Base-by-base conservation (phyloP, 176 grass and related monocot genomes). In the Zoysia japonica region DNA sequence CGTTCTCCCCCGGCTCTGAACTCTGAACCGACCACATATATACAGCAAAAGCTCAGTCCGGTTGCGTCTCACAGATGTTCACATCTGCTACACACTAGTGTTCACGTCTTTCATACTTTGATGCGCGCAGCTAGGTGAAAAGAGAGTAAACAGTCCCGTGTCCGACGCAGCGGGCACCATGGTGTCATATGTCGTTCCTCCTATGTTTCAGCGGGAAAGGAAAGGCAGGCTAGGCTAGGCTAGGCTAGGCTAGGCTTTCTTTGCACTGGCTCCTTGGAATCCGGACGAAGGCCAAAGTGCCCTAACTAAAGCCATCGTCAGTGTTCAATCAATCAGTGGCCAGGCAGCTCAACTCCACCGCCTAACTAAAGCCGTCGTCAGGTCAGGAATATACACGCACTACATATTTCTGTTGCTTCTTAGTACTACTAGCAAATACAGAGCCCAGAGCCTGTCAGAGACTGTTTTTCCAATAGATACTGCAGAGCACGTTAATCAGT, bases 231-330 rank as follows among this genome's bases (percentile, higher is more conserved):
- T 28, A 28, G 28, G 28, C 28, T 46, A 38, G 28, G 43, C 28
- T 61, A 28, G 28, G 28, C 28, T 28, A 28, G 28, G 28, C 28
- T 46, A 38, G 28, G 43, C 28, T 61, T 44, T 14, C 43, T 28
- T 61, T 71, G 59, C 49, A 14, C 67, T 47, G 59, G 39, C 61
- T 55, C 3, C 28, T 57, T 72, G 54, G 55, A 41, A 71, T 70
- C 36, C 20, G 67, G 10, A 57, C 15, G 10, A 40, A 7, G 65
- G 11, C 1, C 8, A 17, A 55, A 55, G 16, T 9, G 52, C 5
- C 72, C 81, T 68, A 76, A 76, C 43, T 83, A 77, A 84, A 77
- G 73, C n/a, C 82, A 54, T 64, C 75, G 17, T 50, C 65, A 5
- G 38, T 72, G 15, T 4, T 57, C 44, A 6, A 45, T 45, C 44